Percentiles rank a stretch among this genome's conserved stretches.
Evolutionary conservation across 495 filamentous ascomycete genomes (phyloP).

Genomic region (Penicillium longicatenatum): DNA sequence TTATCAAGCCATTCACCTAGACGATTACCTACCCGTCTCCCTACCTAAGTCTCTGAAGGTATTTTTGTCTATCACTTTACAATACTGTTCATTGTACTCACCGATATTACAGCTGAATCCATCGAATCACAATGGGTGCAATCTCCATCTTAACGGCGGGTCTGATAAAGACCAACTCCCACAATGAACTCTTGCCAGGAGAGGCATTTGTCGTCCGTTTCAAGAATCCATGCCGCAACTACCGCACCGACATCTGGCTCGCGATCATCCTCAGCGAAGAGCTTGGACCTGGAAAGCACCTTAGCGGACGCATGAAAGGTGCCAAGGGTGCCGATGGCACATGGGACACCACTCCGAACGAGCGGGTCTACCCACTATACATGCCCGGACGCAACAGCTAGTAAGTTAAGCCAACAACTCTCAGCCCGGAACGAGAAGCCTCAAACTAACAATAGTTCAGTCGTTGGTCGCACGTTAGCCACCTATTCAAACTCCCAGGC

Average conservation of each 20-base stretch:
- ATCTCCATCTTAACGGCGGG: neutral
- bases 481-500: conserved; percentile 14
- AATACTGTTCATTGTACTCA: too few species aligned
- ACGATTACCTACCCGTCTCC: neutral
- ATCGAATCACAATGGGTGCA: neutral
- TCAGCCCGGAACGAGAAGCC: neutral
- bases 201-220: conserved; percentile 16
- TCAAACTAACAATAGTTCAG: conserved; percentile 1
- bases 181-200: conserved; percentile 8
- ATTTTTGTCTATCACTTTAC: neutral
- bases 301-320: conserved; percentile 8
- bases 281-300: conserved; percentile 1
- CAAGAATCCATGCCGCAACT: conserved; percentile 14
- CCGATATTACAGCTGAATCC: too few species aligned
- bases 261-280: conserved; percentile 9
- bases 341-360: conserved; percentile 8
- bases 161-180: neutral
- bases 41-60: neutral
- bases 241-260: conserved; percentile 24
- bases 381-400: conserved; percentile 22
- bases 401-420: conserved; percentile 23
- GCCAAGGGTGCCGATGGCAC: conserved; percentile 8
- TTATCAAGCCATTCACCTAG: neutral
- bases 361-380: conserved; percentile 20
- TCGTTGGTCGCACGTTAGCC: conserved; percentile 6